Conservation (phyloP, 169 alveolate genomes). For the Plasmodium gallinaceum region DNA sequence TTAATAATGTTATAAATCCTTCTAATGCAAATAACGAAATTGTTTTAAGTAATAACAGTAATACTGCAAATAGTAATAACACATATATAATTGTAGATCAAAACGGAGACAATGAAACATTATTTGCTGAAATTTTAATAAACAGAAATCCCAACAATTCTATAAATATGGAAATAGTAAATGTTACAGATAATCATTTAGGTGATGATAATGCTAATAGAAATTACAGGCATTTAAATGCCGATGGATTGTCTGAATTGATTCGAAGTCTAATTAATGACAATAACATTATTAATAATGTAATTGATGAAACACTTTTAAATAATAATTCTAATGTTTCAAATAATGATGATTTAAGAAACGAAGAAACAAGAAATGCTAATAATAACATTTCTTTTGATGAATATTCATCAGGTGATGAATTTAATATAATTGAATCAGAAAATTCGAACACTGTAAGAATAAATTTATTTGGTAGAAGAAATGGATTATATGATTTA, state of each 20-base stretch:
- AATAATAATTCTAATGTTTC: not conserved
- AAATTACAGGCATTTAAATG: slow-evolving; percentile 30
- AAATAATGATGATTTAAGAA: not conserved
- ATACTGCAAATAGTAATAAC: not conserved
- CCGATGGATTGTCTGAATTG: slow-evolving; percentile 53
- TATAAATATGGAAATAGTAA: slow-evolving; percentile 47
- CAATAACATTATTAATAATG: slow-evolving; percentile 29
- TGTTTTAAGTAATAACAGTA: not conserved
- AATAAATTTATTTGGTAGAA: slow-evolving; percentile 7
- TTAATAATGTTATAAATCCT: not conserved
- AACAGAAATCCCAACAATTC: slow-evolving; percentile 29
- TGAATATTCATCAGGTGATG: slow-evolving; percentile 38
- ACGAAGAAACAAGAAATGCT: not conserved
- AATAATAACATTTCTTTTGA: slow-evolving; percentile 36
- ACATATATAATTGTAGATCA: slow-evolving; percentile 64
- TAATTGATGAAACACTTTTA: slow-evolving; percentile 29
- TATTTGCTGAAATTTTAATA: slow-evolving; percentile 52
- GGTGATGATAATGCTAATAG: slow-evolving; percentile 9
- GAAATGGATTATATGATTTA: not conserved
- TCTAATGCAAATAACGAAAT: not conserved
- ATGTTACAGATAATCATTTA: slow-evolving; percentile 14
- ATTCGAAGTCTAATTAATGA: slow-evolving; percentile 28
- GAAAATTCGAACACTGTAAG: not conserved
- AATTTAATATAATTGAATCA: not conserved
- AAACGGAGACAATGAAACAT: slow-evolving; percentile 55